Evolutionary conservation across 176 grass and related monocot species (phyloP), one percentile per base, ranked within the genome.

Genomic region (Cenchrus purpureus): DNA sequence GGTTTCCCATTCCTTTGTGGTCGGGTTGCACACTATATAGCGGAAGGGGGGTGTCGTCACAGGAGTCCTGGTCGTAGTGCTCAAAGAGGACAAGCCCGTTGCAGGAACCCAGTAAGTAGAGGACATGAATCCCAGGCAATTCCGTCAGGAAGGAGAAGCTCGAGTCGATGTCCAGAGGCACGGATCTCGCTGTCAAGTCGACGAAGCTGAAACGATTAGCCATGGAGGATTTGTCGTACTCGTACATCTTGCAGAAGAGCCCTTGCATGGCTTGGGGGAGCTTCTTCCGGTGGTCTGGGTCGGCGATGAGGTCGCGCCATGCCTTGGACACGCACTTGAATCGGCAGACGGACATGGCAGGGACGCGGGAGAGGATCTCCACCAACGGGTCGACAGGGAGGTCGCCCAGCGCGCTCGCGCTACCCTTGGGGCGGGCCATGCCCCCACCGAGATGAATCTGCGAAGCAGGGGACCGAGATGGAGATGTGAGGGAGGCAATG

Each of bases 391-490:
- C 58, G 7, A 31, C 76, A 1, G 58, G 76, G 43, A 78, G 3
- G 12, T 2, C 37, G 11, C 4, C 55, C 74, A 25, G 5, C 37
- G 19, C 37, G 17, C 55, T 2, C 13, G 6, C 6, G 64, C 34
- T 77, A n/a, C 20, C 15, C 19, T 77, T 61, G 34, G 74, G 12
- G 19, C 57, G 2, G 20, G 46, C 76, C 76, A 78, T 78, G 16
- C 37, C 37, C 37, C 37, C 16, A 68, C 15, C 8, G 7, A 8
- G 7, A 68, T 2, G 8, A 17, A 68, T 19, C 34, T 68, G 65
- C 7, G 16, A 9, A 43, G 0, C 16, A 2, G 8, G 4, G 19
- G 2, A 8, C 10, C 34, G 15, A 68, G 34, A 40, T 19, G 34
- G 34, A 16, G 7, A 68, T 17, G 6, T 68, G 14, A 68, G 32